These are phyloP conservation scores for Pseudopediastrum boryanum DNA, from an alignment of 139 green algal species.

Conservation along the genomic window DNA sequence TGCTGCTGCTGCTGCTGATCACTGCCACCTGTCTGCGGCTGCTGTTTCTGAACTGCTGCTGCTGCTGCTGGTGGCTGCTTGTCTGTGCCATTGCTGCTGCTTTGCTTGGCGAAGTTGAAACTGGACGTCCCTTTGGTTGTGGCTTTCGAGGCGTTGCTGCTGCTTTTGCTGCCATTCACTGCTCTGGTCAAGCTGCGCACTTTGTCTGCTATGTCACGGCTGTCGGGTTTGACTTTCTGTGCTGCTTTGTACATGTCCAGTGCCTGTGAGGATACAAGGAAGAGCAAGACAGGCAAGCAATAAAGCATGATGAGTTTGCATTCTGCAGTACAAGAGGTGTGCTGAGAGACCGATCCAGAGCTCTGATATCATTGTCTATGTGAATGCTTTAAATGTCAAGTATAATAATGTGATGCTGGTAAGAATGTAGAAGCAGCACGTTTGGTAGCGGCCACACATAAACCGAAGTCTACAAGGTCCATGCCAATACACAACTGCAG, in stretches of 20 bases:
- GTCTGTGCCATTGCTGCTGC: neutral
- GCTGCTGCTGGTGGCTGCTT: neutral
- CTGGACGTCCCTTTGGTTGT: too few species aligned
- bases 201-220: conserved; percentile 40
- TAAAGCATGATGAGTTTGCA: too few species aligned
- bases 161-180: conserved; percentile 1
- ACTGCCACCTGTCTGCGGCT: conserved; percentile 3
- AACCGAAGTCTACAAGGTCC: too few species aligned
- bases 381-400: too few species aligned
- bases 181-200: conserved; percentile 29
- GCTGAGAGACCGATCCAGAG: too few species aligned
- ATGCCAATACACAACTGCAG: neutral
- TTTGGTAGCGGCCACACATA: too few species aligned
- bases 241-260: conserved; percentile 44
- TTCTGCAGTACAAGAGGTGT: too few species aligned
- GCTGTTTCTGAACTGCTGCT: neutral
- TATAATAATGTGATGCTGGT: too few species aligned
- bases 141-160: neutral
- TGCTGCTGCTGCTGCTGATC: neutral
- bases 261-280: conserved; percentile 42
- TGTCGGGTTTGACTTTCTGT: conserved; percentile 20
- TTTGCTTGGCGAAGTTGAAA: neutral
- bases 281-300: neutral
- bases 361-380: too few species aligned
- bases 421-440: too few species aligned